Conservation (phyloP, 805 yeast genomes). For the Metschnikowia orientalis region DNA sequence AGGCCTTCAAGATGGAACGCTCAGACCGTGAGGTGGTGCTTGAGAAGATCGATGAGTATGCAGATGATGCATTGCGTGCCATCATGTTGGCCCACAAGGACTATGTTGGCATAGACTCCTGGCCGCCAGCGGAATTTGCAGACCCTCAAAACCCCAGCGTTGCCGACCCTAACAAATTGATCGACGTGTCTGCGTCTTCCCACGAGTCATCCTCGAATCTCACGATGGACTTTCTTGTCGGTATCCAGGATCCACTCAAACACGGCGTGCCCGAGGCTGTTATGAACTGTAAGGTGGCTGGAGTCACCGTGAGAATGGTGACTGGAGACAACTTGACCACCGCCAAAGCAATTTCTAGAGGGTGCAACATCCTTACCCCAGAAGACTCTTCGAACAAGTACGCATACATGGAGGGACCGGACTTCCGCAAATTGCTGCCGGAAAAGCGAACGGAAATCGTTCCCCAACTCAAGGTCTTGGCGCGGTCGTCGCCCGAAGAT, state of each 20-base stretch:
- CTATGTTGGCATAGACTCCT: conserved; percentile 40
- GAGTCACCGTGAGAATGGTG: conserved; percentile 95
- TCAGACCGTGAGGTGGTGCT: conserved; percentile 24
- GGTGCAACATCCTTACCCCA: conserved; percentile 69
- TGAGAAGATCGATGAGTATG: conserved; percentile 48
- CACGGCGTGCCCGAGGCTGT: conserved; percentile 90
- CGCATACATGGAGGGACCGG: conserved; percentile 90
- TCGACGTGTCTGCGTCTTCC: conserved; percentile 21
- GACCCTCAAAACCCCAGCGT: conserved; percentile 26
- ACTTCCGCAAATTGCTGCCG: conserved; percentile 62
- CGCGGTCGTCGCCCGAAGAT: conserved; percentile 95
- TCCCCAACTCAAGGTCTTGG: conserved; percentile 79
- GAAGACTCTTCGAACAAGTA: conserved; percentile 49
- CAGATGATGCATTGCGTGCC: conserved; percentile 80
- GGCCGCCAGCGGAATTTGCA: conserved; percentile 65
- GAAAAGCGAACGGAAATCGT: conserved; percentile 54
- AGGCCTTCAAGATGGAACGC: conserved; percentile 27
- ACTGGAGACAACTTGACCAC: conserved; percentile 94
- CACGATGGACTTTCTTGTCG: conserved; percentile 60
- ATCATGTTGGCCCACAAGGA: conserved; percentile 84
- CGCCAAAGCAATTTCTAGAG: conserved; percentile 84
- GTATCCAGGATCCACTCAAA: conserved; percentile 93
- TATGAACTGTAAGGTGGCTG: conserved; percentile 78
- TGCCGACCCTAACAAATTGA: conserved; percentile 39
- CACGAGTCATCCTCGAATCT: conserved; percentile 22